These are phyloP conservation scores for Phytophthora podocarpi DNA, from an alignment of 352 stramenopile species.

Conservation along the genomic window DNA sequence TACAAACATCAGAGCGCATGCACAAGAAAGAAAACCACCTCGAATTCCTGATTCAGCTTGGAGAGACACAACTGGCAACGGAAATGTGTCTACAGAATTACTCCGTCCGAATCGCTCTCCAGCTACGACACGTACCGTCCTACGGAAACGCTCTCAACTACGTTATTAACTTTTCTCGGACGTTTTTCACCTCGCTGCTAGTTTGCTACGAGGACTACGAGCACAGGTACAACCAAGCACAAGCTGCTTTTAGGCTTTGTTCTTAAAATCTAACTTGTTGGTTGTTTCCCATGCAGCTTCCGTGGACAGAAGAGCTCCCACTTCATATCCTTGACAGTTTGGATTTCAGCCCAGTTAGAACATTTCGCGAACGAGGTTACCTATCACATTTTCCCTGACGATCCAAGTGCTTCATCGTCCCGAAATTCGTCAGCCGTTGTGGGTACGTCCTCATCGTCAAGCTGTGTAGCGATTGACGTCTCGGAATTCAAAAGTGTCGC, in stretches of 20 bases:
- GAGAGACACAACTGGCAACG: conserved; percentile 64
- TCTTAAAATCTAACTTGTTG: background rate
- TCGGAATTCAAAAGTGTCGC: conserved; percentile 80
- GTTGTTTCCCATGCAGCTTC: conserved; percentile 46
- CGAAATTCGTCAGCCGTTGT: conserved; percentile 20
- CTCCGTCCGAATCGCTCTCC: conserved; percentile 73
- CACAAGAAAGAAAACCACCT: conserved; percentile 87
- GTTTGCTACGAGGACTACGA: conserved; percentile 86
- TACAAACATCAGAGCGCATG: conserved; percentile 81
- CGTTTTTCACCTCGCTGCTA: conserved; percentile 86
- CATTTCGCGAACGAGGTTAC: conserved; percentile 77
- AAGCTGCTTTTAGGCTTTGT: background rate
- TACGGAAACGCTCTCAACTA: conserved; percentile 80
- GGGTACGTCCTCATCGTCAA: conserved; percentile 9
- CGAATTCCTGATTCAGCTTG: conserved; percentile 73
- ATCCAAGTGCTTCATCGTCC: conserved; percentile 34
- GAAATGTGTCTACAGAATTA: conserved; percentile 89
- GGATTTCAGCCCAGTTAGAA: conserved; percentile 81
- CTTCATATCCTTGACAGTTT: conserved; percentile 81
- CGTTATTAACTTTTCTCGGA: conserved; percentile 82
- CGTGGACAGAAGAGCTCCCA: conserved; percentile 72
- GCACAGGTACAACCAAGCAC: conserved; percentile 43
- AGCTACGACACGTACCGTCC: conserved; percentile 76
- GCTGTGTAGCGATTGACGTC: conserved; percentile 62
- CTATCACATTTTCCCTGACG: conserved; percentile 75